A percentile compares a stretch with the other conserved stretches of the same genome.
Evolutionary conservation across 192 early-diverging fungal genomes (phyloP).

Genomic region (Entophlyctis helioformis): DNA sequence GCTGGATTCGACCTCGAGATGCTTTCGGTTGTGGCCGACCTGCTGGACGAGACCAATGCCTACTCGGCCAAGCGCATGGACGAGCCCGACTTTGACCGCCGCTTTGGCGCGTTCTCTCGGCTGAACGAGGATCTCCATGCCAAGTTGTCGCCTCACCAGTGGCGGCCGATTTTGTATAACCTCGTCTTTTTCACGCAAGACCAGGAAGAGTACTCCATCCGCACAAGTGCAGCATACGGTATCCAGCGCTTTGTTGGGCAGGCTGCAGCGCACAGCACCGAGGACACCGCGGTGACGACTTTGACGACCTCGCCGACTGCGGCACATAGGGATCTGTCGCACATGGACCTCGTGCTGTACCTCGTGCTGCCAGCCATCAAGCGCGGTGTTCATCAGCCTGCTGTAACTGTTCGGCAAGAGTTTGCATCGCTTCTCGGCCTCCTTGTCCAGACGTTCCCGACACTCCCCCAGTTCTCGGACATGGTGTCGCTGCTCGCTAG

Average conservation of each 20-base stretch:
- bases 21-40: conserved; percentile 26
- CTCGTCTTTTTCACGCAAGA: conserved; percentile 73
- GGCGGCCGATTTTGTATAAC: conserved; percentile 86
- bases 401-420: conserved; percentile 55
- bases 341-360: conserved; percentile 34
- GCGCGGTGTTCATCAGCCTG: conserved; percentile 38
- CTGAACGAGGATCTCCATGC: conserved; percentile 61
- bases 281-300: conserved; percentile 13
- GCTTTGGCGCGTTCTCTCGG: conserved; percentile 58
- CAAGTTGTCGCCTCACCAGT: conserved; percentile 55
- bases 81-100: conserved; percentile 76
- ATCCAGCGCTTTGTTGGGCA: conserved; percentile 60
- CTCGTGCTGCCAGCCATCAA: conserved; percentile 64
- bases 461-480: conserved; percentile 45
- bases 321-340: conserved; percentile 3
- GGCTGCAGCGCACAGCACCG: conserved; percentile 17
- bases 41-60: conserved; percentile 70
- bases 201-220: conserved; percentile 73
- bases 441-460: conserved; percentile 49
- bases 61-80: conserved; percentile 62
- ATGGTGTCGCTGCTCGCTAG: conserved; percentile 51
- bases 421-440: conserved; percentile 52
- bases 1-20: conserved; percentile 45
- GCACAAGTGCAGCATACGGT: conserved; percentile 66
- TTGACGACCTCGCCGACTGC: conserved; percentile 26